A percentile compares a stretch with the other conserved stretches of the same genome.
These are phyloP conservation scores for Tinospora cordifolia DNA, from an alignment of 164 flowering plant species.

Conservation along the genomic window DNA sequence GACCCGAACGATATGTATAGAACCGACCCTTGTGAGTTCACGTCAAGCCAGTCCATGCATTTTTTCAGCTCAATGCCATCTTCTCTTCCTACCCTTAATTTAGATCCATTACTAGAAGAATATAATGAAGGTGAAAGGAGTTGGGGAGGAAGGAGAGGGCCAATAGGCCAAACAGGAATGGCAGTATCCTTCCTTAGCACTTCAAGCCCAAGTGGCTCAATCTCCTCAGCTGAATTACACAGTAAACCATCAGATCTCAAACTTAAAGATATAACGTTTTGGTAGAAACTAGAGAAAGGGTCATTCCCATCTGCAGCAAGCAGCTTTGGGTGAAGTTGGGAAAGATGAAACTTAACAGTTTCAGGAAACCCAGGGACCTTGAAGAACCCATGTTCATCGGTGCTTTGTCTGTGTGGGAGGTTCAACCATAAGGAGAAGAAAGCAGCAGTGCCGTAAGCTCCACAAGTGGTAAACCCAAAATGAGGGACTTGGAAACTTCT, in stretches of 20 bases:
- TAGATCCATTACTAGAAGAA: too few relatives aligned
- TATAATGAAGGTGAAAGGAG: background rate
- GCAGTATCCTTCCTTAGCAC: background rate
- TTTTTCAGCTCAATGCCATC: background rate
- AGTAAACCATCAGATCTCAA: background rate
- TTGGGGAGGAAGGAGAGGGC: background rate
- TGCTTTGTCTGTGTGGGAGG: background rate
- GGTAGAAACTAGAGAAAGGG: background rate
- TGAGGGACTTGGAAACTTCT: background rate
- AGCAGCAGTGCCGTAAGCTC: background rate
- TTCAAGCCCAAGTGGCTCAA: background rate
- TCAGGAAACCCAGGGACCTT: background rate
- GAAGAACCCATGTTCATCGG: background rate
- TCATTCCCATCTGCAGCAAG: background rate
- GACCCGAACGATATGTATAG: slow-evolving; percentile 7
- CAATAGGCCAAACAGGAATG: slow-evolving; percentile 1
- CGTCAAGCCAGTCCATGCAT: slow-evolving; percentile 1
- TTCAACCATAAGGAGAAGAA: background rate
- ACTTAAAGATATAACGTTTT: background rate
- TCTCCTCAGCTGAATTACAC: background rate
- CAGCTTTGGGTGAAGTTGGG: background rate
- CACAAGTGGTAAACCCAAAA: background rate
- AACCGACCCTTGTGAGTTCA: background rate
- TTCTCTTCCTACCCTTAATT: background rate
- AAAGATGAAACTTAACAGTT: background rate